phyloP scores from a whole-genome alignment of 371 early-diverging fungal genomes.

The Rhizopus sp. region DNA sequence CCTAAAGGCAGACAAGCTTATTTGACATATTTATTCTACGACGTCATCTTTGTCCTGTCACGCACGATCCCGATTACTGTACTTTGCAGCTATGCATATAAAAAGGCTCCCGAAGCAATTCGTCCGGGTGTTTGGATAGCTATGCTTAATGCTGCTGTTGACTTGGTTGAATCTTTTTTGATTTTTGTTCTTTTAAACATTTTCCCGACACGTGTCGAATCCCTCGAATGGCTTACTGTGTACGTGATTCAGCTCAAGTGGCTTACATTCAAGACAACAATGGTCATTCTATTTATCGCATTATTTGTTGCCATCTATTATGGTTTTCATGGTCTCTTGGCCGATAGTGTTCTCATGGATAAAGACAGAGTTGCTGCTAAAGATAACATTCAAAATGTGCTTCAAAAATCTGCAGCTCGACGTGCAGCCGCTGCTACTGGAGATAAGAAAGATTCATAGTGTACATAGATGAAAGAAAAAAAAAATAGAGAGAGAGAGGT shows the following conservation, averaged over 20 bases:
- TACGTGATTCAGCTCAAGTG: slow-evolving; percentile 40
- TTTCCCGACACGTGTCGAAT: slow-evolving; percentile 36
- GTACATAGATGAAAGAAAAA: background rate
- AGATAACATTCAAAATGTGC: slow-evolving; percentile 30
- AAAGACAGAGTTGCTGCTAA: slow-evolving; percentile 33
- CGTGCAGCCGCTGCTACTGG: slow-evolving; percentile 20
- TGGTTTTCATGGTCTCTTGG: slow-evolving; percentile 43
- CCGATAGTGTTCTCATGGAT: slow-evolving; percentile 44
- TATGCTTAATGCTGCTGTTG: slow-evolving; percentile 27
- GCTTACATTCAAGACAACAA: slow-evolving; percentile 33
- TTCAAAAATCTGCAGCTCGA: slow-evolving; percentile 23
- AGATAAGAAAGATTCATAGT: slow-evolving; percentile 21
- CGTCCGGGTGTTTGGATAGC: slow-evolving; percentile 48
- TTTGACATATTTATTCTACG: slow-evolving; percentile 34
- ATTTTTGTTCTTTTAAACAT: slow-evolving; percentile 28
- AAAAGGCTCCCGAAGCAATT: slow-evolving; percentile 28
- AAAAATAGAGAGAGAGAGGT: background rate
- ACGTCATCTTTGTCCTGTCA: slow-evolving; percentile 35
- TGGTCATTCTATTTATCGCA: slow-evolving; percentile 27
- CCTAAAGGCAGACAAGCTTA: slow-evolving; percentile 47
- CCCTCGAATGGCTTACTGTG: slow-evolving; percentile 20
- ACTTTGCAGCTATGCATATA: slow-evolving; percentile 37
- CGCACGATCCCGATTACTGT: slow-evolving; percentile 40
- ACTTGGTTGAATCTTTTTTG: slow-evolving; percentile 36
- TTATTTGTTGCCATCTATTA: slow-evolving; percentile 43